phyloP scores from a whole-genome alignment of 1,284 basidiomycete species.

The Fomitopsis schrenkii region DNA sequence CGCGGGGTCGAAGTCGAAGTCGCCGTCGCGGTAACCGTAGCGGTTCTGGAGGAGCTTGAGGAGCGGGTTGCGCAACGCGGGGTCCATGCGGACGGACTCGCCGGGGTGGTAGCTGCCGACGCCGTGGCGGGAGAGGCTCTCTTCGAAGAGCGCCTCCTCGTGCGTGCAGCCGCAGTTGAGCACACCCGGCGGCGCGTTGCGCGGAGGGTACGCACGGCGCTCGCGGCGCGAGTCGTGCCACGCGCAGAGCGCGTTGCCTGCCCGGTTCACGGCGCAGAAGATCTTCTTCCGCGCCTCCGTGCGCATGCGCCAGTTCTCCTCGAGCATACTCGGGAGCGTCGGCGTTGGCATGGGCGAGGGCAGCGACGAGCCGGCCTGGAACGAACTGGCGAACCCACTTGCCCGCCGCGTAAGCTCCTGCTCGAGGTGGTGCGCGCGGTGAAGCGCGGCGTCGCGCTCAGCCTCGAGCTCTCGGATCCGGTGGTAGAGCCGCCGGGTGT shows the following conservation, averaged over 20 bases:
- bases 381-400: conserved; percentile 19
- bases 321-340: conserved; percentile 43
- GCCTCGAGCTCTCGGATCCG: conserved; percentile 45
- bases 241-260: conserved; percentile 79
- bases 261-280: conserved; percentile 77
- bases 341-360: conserved; percentile 37
- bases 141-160: conserved; percentile 80
- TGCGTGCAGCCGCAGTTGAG: conserved; percentile 81
- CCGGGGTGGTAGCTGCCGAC: conserved; percentile 80
- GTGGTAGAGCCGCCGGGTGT: conserved; percentile 35
- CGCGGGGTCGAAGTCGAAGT: conserved; percentile 66
- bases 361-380: conserved; percentile 20
- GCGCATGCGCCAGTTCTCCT: conserved; percentile 61
- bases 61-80: conserved; percentile 73
- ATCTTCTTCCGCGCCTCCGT: conserved; percentile 65
- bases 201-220: conserved; percentile 70
- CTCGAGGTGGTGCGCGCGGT: conserved; percentile 45
- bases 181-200: conserved; percentile 69
- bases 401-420: conserved; percentile 34
- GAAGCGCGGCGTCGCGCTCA: conserved; percentile 39
- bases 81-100: conserved; percentile 82
- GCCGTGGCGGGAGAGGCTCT: conserved; percentile 69
- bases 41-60: conserved; percentile 64
- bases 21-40: conserved; percentile 78
- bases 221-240: conserved; percentile 85